A percentile compares a stretch with the other conserved stretches of the same genome.
These are phyloP conservation scores for Ustilago lituana DNA, from an alignment of 1,284 basidiomycete genomes.

Conservation along the genomic window DNA sequence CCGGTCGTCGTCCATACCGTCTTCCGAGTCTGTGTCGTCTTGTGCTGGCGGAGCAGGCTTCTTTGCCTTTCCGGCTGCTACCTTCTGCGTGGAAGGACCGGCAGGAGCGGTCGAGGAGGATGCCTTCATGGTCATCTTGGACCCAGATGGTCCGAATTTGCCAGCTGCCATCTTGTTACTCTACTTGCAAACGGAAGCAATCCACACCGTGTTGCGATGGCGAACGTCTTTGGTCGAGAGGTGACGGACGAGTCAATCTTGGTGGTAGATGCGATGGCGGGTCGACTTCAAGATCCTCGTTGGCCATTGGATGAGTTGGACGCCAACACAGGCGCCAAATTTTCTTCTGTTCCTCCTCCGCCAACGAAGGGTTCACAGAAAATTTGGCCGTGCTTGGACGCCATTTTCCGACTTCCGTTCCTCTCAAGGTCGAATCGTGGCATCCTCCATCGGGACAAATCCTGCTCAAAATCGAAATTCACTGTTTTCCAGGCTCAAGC, in stretches of 20 bases:
- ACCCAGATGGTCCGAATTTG: conserved; percentile 31
- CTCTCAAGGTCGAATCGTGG: too few species aligned
- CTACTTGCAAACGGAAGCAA: too few species aligned
- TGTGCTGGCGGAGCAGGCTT: conserved; percentile 9
- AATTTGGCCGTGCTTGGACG: not conserved
- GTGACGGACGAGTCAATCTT: too few species aligned
- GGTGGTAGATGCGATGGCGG: too few species aligned
- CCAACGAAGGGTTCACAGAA: conserved; percentile 2
- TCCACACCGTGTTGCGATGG: too few species aligned
- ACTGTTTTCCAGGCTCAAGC: too few species aligned
- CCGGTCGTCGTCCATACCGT: conserved; percentile 26
- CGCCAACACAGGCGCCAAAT: too few species aligned
- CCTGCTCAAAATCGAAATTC: too few species aligned
- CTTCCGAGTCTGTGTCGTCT: conserved; percentile 20
- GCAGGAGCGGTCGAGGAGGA: conserved; percentile 10
- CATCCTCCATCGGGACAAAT: too few species aligned
- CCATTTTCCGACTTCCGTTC: conserved; percentile 11
- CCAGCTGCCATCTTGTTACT: conserved; percentile 27
- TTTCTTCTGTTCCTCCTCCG: conserved; percentile 7
- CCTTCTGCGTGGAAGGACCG: conserved; percentile 13
- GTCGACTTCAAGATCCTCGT: too few species aligned
- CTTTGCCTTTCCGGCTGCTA: conserved; percentile 14
- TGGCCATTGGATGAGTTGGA: too few species aligned
- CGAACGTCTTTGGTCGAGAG: not conserved
- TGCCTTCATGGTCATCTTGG: conserved; percentile 49